Conservation (phyloP, 108 stramenopile genomes). For the Skeletonema marinoi region DNA sequence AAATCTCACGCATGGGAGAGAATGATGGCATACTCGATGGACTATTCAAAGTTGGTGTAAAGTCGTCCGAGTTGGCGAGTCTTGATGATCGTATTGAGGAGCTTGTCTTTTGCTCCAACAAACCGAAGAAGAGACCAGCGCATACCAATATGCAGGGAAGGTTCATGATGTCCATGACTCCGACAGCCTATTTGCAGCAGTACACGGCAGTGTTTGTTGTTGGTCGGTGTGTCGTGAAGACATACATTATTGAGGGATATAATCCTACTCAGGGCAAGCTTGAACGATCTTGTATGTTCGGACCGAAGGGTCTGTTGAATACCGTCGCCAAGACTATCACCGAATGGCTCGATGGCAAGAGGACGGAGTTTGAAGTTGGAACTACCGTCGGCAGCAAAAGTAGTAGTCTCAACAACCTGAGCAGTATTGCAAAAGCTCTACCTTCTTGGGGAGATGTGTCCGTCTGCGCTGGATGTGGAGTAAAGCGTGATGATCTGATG, state of each 20-base stretch:
- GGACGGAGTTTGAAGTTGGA: background rate
- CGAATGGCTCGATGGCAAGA: constrained; percentile 3
- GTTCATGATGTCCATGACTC: constrained; percentile 1
- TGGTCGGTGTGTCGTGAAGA: constrained; percentile 4
- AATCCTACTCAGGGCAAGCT: constrained; percentile 3
- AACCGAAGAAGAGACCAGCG: constrained; percentile 1
- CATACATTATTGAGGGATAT: background rate
- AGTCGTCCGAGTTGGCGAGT: background rate
- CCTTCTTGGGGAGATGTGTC: background rate
- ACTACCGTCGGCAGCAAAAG: background rate
- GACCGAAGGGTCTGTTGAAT: constrained; percentile 6
- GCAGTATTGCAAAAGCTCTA: background rate
- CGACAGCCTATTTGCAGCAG: constrained; percentile 1
- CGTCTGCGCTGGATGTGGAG: background rate
- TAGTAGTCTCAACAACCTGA: background rate
- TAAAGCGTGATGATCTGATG: background rate
- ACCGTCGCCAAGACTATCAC: background rate
- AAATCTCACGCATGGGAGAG: background rate
- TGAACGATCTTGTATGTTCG: constrained; percentile 10
- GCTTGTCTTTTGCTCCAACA: background rate
- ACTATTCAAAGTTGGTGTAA: background rate
- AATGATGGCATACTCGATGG: constrained; percentile 3
- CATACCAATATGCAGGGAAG: background rate
- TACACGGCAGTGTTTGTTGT: constrained; percentile 3
- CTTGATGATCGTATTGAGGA: constrained; percentile 6